These are phyloP conservation scores for Spathaspora sp. DNA, from an alignment of 805 yeast species.

Conservation along the genomic window DNA sequence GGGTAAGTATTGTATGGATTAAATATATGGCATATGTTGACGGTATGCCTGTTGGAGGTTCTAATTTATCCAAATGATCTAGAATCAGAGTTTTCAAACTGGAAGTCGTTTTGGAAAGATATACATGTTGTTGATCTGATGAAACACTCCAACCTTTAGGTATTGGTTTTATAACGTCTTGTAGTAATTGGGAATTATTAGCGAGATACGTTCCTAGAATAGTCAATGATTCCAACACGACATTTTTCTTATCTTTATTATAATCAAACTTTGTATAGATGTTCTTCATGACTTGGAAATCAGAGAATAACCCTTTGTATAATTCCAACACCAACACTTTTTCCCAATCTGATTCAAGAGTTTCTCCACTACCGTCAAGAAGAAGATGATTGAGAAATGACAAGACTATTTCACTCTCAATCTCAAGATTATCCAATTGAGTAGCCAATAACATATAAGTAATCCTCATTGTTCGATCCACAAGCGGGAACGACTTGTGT, in stretches of 20 bases:
- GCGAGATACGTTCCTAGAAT: constrained; percentile 20
- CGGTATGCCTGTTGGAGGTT: constrained; percentile 65
- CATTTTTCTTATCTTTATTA: constrained; percentile 51
- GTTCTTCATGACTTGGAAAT: constrained; percentile 46
- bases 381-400: constrained; percentile 72
- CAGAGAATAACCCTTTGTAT: constrained; percentile 55
- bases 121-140: constrained; percentile 9
- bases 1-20: constrained; percentile 48
- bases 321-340: constrained; percentile 71
- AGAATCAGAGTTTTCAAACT: constrained; percentile 52
- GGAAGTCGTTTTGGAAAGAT: constrained; percentile 42
- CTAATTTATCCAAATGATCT: constrained; percentile 77
- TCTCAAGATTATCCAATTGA: constrained; percentile 57
- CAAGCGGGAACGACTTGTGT: constrained; percentile 59
- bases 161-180: constrained; percentile 13
- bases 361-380: constrained; percentile 37
- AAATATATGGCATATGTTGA: constrained; percentile 57
- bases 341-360: constrained; percentile 51
- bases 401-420: constrained; percentile 79
- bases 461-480: constrained; percentile 73
- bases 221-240: constrained; percentile 52
- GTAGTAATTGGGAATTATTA: constrained; percentile 15
- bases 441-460: constrained; percentile 55
- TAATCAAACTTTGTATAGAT: constrained; percentile 64
- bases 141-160: constrained; percentile 2